Percentiles rank a stretch among this genome's conserved stretches.
These are phyloP conservation scores for Russula ochroleuca DNA, from an alignment of 768 basidiomycete genomes.

Conservation along the genomic window DNA sequence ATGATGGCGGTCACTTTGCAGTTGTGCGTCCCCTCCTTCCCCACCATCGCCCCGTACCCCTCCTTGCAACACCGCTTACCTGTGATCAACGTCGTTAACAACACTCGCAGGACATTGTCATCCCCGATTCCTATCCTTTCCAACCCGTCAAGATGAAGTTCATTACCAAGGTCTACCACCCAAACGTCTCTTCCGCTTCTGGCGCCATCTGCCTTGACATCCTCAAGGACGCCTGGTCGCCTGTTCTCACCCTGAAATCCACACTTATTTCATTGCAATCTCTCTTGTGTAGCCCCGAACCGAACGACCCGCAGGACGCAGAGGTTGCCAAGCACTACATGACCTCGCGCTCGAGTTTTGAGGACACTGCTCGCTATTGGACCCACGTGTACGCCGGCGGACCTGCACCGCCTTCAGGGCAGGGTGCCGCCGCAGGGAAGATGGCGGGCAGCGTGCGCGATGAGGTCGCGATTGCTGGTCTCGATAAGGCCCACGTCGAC, in stretches of 20 bases:
- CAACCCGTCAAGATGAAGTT: conserved; percentile 99
- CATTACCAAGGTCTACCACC: conserved; percentile 94
- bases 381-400: conserved; percentile 87
- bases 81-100: conserved; percentile 7
- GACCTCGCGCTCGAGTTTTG: conserved; percentile 81
- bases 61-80: not conserved
- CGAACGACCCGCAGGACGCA: conserved; percentile 95
- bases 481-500: conserved; percentile 78
- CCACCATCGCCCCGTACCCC: not conserved
- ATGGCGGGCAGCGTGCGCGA: conserved; percentile 34
- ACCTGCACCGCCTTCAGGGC: conserved; percentile 38
- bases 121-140: conserved; percentile 88
- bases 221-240: conserved; percentile 89
- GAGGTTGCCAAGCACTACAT: conserved; percentile 97
- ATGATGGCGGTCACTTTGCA: conserved; percentile 86
- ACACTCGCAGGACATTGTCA: conserved; percentile 73
- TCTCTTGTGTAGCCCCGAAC: conserved; percentile 88
- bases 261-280: conserved; percentile 94
- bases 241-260: conserved; percentile 92
- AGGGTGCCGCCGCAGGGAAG: conserved; percentile 7
- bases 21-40: conserved; percentile 55
- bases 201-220: conserved; percentile 94
- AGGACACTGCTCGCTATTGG: conserved; percentile 93
- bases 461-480: conserved; percentile 67
- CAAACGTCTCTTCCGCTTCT: conserved; percentile 89